Evolutionary conservation across 805 yeast species (phyloP).

Genomic region (Kazachstania psychrophila): DNA sequence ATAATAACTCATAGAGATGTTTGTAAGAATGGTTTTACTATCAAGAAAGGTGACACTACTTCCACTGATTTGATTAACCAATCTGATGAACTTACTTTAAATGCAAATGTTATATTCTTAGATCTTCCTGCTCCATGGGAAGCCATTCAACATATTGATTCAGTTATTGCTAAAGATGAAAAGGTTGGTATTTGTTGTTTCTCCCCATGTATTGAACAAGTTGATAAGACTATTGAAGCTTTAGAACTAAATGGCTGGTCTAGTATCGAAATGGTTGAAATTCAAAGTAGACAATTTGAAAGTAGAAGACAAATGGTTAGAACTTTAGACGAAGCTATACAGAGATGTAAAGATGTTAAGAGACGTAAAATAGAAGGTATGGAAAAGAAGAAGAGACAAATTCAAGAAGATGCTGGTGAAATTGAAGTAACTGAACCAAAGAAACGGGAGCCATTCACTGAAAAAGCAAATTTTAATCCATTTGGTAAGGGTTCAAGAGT

Average conservation of each 20-base stretch:
- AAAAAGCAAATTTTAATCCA: constrained; percentile 64
- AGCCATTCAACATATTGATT: constrained; percentile 68
- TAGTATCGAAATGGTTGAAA: constrained; percentile 84
- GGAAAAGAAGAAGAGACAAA: constrained; percentile 40
- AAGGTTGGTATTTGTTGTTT: constrained; percentile 81
- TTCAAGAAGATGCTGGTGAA: constrained; percentile 21
- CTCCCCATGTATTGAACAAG: constrained; percentile 97
- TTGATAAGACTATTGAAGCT: constrained; percentile 71
- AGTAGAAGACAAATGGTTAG: constrained; percentile 84
- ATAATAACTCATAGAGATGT: constrained; percentile 84
- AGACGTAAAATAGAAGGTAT: constrained; percentile 58
- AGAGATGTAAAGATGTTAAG: constrained; percentile 71
- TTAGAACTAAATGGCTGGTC: constrained; percentile 74
- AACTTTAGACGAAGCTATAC: constrained; percentile 68
- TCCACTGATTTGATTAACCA: constrained; percentile 22
- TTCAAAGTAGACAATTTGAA: constrained; percentile 78
- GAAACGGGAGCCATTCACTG: constrained; percentile 25
- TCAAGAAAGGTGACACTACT: constrained; percentile 29
- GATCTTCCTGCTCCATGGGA: constrained; percentile 97
- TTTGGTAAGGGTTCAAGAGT: constrained; percentile 85
- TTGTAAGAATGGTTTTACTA: constrained; percentile 73
- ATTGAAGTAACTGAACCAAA: constrained; percentile 11
- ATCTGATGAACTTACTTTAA: constrained; percentile 24
- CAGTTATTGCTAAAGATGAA: constrained; percentile 45
- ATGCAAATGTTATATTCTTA: constrained; percentile 70